A percentile compares a stretch with the other conserved stretches of the same genome.
Conservation (phyloP, 768 basidiomycete species). For the Podaxis sp. region DNA sequence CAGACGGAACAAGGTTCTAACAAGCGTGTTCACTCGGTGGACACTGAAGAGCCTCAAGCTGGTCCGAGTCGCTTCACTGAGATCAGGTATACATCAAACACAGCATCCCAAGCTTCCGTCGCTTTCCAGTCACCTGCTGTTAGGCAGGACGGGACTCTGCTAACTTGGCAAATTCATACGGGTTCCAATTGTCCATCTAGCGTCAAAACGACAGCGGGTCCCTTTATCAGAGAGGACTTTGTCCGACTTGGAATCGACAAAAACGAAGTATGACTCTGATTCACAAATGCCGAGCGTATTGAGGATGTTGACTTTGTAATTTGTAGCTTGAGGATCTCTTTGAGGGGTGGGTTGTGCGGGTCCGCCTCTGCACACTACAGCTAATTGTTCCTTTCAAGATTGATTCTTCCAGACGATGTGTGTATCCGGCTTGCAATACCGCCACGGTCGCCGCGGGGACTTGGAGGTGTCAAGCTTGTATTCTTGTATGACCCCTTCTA, state of each 20-base stretch:
- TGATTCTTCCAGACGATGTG: slow-evolving; percentile 31
- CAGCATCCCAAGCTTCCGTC: background rate
- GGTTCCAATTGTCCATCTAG: background rate
- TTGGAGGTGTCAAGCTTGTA: slow-evolving; percentile 26
- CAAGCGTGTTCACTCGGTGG: background rate
- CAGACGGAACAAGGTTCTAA: background rate
- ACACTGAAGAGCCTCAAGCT: background rate
- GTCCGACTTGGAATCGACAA: background rate
- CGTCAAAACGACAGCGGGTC: background rate
- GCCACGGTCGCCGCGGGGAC: slow-evolving; percentile 9
- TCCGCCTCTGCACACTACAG: background rate
- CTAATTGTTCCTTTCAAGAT: slow-evolving; percentile 19
- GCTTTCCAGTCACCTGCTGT: background rate
- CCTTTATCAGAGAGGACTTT: background rate
- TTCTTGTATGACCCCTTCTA: slow-evolving; percentile 56
- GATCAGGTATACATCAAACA: background rate
- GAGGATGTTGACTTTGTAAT: background rate
- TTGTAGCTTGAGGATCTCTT: slow-evolving; percentile 2
- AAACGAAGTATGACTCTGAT: background rate
- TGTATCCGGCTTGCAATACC: slow-evolving; percentile 38
- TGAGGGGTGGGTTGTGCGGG: background rate
- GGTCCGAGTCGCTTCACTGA: background rate
- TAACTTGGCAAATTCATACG: background rate
- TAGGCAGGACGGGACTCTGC: background rate
- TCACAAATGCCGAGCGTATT: background rate